Conservation (phyloP, 768 basidiomycete species). For the Chalciporus piperatus region DNA sequence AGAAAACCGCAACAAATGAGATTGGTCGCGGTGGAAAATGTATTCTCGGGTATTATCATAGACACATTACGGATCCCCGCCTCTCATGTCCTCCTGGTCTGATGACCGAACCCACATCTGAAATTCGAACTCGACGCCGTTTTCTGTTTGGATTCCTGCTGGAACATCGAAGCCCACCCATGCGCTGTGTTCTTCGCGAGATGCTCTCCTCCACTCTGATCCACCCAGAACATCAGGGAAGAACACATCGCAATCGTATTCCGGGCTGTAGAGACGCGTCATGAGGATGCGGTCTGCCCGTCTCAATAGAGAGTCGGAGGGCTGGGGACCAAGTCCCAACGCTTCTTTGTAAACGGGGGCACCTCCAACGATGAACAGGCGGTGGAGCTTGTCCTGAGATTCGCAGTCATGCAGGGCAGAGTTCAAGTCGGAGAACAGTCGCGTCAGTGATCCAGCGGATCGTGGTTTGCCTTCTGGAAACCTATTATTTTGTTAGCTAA, state of each 20-base stretch:
- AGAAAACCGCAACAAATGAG: neutral
- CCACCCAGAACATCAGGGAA: conserved; percentile 67
- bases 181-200: conserved; percentile 59
- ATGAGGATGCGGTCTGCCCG: conserved; percentile 79
- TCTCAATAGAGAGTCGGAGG: conserved; percentile 33
- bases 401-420: conserved; percentile 15
- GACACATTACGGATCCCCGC: conserved; percentile 1
- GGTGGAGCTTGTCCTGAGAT: conserved; percentile 38
- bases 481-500: conserved; percentile 14
- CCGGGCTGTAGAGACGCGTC: conserved; percentile 74
- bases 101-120: conserved; percentile 85
- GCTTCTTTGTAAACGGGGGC: conserved; percentile 75
- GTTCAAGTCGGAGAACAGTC: conserved; percentile 26
- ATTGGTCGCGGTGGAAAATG: neutral
- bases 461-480: conserved; percentile 6
- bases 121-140: conserved; percentile 82
- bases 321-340: conserved; percentile 36
- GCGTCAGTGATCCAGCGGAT: conserved; percentile 24
- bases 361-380: conserved; percentile 90
- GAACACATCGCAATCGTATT: conserved; percentile 85
- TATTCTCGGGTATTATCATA: conserved; percentile 1
- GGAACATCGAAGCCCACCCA: conserved; percentile 85
- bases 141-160: conserved; percentile 74
- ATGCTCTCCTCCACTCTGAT: conserved; percentile 53
- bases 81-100: conserved; percentile 4